Evolutionary conservation across 768 basidiomycete species (phyloP).

Genomic region (Crassisporium funariophilum): DNA sequence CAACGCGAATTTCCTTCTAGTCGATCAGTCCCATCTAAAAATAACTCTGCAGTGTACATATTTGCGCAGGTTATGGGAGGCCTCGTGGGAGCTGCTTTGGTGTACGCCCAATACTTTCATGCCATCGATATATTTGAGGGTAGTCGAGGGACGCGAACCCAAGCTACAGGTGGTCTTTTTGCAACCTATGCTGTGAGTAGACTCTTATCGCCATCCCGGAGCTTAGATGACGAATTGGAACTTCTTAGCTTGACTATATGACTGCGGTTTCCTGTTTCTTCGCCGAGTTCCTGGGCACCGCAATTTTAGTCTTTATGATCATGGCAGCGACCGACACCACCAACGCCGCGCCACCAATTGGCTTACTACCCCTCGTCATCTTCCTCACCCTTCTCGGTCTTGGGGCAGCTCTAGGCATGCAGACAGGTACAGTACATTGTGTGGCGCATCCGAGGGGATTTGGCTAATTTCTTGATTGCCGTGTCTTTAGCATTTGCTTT

Average conservation of each 20-base stretch:
- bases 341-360: slow-evolving; percentile 42
- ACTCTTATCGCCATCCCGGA: background rate
- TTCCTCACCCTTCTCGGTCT: slow-evolving; percentile 63
- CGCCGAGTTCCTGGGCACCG: slow-evolving; percentile 56
- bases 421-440: slow-evolving; percentile 43
- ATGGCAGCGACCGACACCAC: slow-evolving; percentile 58
- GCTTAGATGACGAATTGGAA: background rate
- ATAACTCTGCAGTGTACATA: slow-evolving; percentile 24
- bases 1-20: background rate
- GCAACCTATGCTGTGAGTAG: slow-evolving; percentile 59
- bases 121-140: slow-evolving; percentile 70
- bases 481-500: slow-evolving; percentile 53
- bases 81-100: slow-evolving; percentile 56
- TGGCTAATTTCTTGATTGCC: background rate
- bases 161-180: slow-evolving; percentile 59
- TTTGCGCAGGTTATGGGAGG: slow-evolving; percentile 63
- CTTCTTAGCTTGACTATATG: slow-evolving; percentile 38
- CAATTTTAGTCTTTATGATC: slow-evolving; percentile 55
- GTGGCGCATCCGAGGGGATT: background rate
- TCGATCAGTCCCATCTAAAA: background rate
- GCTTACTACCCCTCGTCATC: slow-evolving; percentile 55
- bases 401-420: slow-evolving; percentile 57
- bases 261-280: slow-evolving; percentile 41
- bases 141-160: slow-evolving; percentile 50
- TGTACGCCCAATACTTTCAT: slow-evolving; percentile 68